These are phyloP conservation scores for Diutina mesorugosa DNA, from an alignment of 1,139 yeast genomes.

Conservation along the genomic window DNA sequence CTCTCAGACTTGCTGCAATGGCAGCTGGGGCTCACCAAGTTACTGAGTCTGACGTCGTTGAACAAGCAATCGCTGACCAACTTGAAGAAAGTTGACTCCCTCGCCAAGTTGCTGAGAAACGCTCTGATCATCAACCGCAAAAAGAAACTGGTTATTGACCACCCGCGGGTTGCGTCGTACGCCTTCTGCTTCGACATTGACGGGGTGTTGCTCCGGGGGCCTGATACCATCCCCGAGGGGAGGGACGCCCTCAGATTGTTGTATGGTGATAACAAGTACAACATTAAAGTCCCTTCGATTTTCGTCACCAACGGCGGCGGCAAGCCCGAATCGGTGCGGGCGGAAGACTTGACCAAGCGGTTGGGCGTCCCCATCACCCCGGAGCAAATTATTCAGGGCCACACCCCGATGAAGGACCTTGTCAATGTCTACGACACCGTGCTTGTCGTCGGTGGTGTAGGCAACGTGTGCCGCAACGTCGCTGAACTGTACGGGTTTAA, in stretches of 20 bases:
- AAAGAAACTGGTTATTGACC: slow-evolving; percentile 45
- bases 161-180: slow-evolving; percentile 62
- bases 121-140: slow-evolving; percentile 38
- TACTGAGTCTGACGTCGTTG: slow-evolving; percentile 26
- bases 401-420: slow-evolving; percentile 78
- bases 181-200: slow-evolving; percentile 85
- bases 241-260: slow-evolving; percentile 54
- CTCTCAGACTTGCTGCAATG: slow-evolving; percentile 55
- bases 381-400: slow-evolving; percentile 79
- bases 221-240: slow-evolving; percentile 69
- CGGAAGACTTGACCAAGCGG: slow-evolving; percentile 51
- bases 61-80: slow-evolving; percentile 25
- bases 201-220: slow-evolving; percentile 72
- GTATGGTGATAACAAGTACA: slow-evolving; percentile 67
- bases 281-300: slow-evolving; percentile 72
- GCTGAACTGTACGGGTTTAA: slow-evolving; percentile 70
- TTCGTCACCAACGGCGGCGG: slow-evolving; percentile 89
- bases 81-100: slow-evolving; percentile 36
- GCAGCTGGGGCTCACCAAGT: slow-evolving; percentile 40
- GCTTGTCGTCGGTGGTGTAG: slow-evolving; percentile 75
- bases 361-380: slow-evolving; percentile 49
- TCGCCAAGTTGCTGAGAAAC: slow-evolving; percentile 37
- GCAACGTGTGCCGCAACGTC: slow-evolving; percentile 68
- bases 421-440: slow-evolving; percentile 56
- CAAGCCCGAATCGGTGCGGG: slow-evolving; percentile 60